phyloP scores from a whole-genome alignment of 2,329 filamentous ascomycete genomes.

The Monosporascus sp. region DNA sequence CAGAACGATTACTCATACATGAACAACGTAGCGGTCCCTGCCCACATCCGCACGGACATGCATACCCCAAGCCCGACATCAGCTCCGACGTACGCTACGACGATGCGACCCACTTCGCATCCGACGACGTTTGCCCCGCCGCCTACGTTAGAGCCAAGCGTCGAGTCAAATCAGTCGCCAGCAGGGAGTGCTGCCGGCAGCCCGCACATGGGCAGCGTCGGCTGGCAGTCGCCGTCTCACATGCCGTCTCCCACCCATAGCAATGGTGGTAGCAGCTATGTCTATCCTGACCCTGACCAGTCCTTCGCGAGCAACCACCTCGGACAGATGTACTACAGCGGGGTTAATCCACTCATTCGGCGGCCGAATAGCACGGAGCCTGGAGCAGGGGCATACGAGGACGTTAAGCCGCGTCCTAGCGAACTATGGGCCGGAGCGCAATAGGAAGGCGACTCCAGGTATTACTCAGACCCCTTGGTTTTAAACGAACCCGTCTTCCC shows the following conservation, averaged over 20 bases:
- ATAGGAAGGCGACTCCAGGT: slow-evolving; percentile 20
- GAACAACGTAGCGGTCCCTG: slow-evolving; percentile 71
- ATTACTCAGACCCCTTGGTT: not conserved
- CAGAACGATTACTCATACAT: slow-evolving; percentile 71
- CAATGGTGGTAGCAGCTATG: slow-evolving; percentile 56
- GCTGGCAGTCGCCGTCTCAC: slow-evolving; percentile 83
- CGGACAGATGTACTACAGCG: slow-evolving; percentile 68
- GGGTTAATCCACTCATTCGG: slow-evolving; percentile 54
- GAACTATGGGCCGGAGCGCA: slow-evolving; percentile 32
- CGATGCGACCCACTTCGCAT: slow-evolving; percentile 74
- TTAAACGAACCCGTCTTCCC: not conserved
- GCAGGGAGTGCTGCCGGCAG: slow-evolving; percentile 70
- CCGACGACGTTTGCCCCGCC: slow-evolving; percentile 78
- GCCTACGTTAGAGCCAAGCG: slow-evolving; percentile 76
- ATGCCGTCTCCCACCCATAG: slow-evolving; percentile 65
- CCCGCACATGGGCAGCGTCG: slow-evolving; percentile 75
- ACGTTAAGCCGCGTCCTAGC: slow-evolving; percentile 50
- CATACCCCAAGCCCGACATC: slow-evolving; percentile 62
- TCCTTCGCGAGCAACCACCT: slow-evolving; percentile 50
- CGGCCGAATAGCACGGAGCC: slow-evolving; percentile 73
- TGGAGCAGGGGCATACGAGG: slow-evolving; percentile 45
- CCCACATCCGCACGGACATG: slow-evolving; percentile 73
- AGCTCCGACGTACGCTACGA: slow-evolving; percentile 55
- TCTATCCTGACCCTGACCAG: slow-evolving; percentile 79
- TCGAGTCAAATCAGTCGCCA: slow-evolving; percentile 67